Evolutionary conservation across 139 green algal genomes (phyloP), one percentile per base, ranked within the genome.

Genomic region (Desmodesmus armatus): DNA sequence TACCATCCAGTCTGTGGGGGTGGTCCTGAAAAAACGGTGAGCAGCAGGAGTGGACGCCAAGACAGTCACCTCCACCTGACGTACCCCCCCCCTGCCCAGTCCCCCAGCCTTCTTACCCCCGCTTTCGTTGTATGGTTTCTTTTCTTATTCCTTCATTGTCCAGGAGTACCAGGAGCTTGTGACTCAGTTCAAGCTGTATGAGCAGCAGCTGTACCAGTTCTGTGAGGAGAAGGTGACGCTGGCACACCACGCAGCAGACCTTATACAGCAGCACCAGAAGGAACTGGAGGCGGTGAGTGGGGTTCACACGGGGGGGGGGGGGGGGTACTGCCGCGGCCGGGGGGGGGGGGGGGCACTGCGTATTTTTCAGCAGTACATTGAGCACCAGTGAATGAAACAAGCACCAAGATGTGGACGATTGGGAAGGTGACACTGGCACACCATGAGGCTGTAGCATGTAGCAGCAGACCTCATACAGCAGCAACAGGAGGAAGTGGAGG

Each of bases 141-240:
- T n/a, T n/a, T n/a, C n/a, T n/a, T n/a, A 13, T 62, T 17, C 15
- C 51, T 17, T 13, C 51, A 27, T 17, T n/a, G 37, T 39, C n/a
- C 70, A 82, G 71, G 55, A 58, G 47, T 82, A 67, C 31, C 0
- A 40, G 4, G 51, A 55, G 40, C 60, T 87, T 21, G 23, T 43
- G 17, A n/a, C 44, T 27, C 19, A 44, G 31, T 81, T 82, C 58
- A 44, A 51, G 44, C 47, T 31, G 15, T 33, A 51, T n/a, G 49
- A 89, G 78, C 37, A 33, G 47, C 69, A 77, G 62, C 86, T 97
- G 51, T 80, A 93, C 39, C 94, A 97, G 87, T 96, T 94, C 76
- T 87, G 88, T 5, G 94, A 97, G 67, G 95, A 98, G 86, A 97
- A 97, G 79, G 87, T 92, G 47, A 87, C 91, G 76, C 62, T 92